Evolutionary conservation across 2,329 filamentous ascomycete species (phyloP).

Genomic region (Orbilia quercus): DNA sequence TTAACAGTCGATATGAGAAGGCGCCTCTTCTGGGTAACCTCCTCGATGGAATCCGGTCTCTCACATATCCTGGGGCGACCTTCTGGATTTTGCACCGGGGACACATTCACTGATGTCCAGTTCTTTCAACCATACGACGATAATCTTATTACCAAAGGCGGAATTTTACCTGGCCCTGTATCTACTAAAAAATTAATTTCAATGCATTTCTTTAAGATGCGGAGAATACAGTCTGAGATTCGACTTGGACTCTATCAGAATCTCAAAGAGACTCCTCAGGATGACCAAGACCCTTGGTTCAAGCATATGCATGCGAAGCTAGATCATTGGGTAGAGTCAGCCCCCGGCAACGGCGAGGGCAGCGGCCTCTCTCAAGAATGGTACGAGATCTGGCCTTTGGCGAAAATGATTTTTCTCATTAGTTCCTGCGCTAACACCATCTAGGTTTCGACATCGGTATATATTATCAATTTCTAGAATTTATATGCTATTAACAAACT

Average conservation of each 20-base stretch:
- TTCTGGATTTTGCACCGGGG: slow-evolving; percentile 81
- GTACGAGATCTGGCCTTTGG: slow-evolving; percentile 67
- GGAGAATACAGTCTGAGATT: slow-evolving; percentile 86
- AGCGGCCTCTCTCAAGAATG: slow-evolving; percentile 81
- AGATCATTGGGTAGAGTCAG: slow-evolving; percentile 79
- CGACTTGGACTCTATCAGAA: slow-evolving; percentile 85
- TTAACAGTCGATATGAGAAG: slow-evolving; percentile 89
- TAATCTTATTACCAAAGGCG: slow-evolving; percentile 80
- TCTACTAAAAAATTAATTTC: slow-evolving; percentile 87
- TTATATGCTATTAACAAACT: slow-evolving; percentile 68
- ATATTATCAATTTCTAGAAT: slow-evolving; percentile 31
- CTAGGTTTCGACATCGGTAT: slow-evolving; percentile 69
- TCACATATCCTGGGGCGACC: slow-evolving; percentile 89
- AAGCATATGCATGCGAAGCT: slow-evolving; percentile 80
- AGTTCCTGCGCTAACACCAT: slow-evolving; percentile 54
- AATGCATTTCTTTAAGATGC: slow-evolving; percentile 94
- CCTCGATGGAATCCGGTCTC: slow-evolving; percentile 85
- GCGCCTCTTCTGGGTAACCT: slow-evolving; percentile 86
- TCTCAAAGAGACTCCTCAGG: slow-evolving; percentile 78
- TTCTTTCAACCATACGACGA: slow-evolving; percentile 88
- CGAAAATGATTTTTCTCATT: not conserved
- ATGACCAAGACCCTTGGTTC: slow-evolving; percentile 90
- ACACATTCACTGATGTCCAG: slow-evolving; percentile 84
- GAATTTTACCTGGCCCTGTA: slow-evolving; percentile 75
- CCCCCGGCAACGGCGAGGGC: slow-evolving; percentile 76